Evolutionary conservation across 2,329 filamentous ascomycete genomes (phyloP).

Genomic region (Hypocreales sp.): DNA sequence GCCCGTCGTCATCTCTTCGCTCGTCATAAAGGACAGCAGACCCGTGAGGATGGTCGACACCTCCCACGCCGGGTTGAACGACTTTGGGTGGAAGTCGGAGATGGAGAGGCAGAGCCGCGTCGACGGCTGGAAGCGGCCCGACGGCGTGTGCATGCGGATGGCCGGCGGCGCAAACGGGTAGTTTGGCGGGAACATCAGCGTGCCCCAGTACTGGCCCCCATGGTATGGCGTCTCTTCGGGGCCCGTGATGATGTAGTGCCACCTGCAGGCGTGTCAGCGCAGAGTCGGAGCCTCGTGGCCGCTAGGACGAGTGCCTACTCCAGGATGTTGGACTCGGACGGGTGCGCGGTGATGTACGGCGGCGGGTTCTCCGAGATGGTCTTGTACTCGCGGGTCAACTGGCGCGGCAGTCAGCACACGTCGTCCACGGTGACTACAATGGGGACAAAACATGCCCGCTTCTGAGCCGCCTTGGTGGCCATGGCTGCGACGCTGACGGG

Average conservation of each 20-base stretch:
- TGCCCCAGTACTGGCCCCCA: constrained; percentile 95
- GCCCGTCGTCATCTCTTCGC: constrained; percentile 96
- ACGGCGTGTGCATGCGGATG: constrained; percentile 98
- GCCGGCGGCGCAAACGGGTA: constrained; percentile 95
- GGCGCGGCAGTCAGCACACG: constrained; percentile 9
- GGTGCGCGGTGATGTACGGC: constrained; percentile 78
- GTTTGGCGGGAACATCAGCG: constrained; percentile 84
- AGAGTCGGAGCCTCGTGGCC: too few relatives aligned
- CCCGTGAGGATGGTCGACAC: constrained; percentile 93
- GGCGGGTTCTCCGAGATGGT: constrained; percentile 58
- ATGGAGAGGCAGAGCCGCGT: constrained; percentile 90
- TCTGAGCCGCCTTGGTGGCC: constrained; percentile 59
- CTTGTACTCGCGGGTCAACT: constrained; percentile 50
- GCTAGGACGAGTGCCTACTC: constrained; percentile 46
- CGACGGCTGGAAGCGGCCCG: constrained; percentile 85
- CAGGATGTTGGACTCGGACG: constrained; percentile 80
- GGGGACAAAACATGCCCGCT: constrained; percentile 50
- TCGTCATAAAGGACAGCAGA: constrained; percentile 93
- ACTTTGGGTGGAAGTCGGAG: constrained; percentile 93
- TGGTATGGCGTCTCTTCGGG: constrained; percentile 90
- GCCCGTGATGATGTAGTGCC: constrained; percentile 92
- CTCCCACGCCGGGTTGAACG: constrained; percentile 97
- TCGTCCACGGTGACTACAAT: too few relatives aligned
- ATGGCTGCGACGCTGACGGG: constrained; percentile 23
- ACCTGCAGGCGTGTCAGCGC: constrained; percentile 32